A percentile compares a stretch with the other conserved stretches of the same genome.
Evolutionary conservation across 2,329 filamentous ascomycete species (phyloP).

Genomic region (Plectosphaerella sp.): DNA sequence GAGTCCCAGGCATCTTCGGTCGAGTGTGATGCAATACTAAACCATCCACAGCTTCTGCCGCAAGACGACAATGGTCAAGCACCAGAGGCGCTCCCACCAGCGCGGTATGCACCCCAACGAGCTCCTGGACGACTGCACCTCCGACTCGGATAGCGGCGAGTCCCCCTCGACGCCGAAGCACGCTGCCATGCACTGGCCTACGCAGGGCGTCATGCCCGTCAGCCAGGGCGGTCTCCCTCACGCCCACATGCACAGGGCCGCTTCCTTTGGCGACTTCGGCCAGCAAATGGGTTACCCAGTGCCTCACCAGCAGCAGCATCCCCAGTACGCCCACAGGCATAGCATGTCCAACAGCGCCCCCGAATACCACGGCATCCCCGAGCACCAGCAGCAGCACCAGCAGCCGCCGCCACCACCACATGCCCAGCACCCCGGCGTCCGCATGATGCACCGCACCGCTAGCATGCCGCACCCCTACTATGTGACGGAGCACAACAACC

Average conservation of each 20-base stretch:
- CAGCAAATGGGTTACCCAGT: conserved; percentile 44
- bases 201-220: conserved; percentile 33
- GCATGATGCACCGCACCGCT: conserved; percentile 44
- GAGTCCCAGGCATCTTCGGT: conserved; percentile 10
- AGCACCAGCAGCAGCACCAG: conserved; percentile 34
- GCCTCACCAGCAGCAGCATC: conserved; percentile 25
- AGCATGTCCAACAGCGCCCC: conserved; percentile 38
- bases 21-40: conserved; percentile 8
- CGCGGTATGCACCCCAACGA: conserved; percentile 53
- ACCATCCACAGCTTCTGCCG: conserved; percentile 56
- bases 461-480: conserved; percentile 47
- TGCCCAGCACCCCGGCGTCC: conserved; percentile 34
- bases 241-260: conserved; percentile 44
- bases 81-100: conserved; percentile 58
- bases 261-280: conserved; percentile 51
- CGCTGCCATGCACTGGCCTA: conserved; percentile 46
- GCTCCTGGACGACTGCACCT: conserved; percentile 47
- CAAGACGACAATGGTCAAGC: conserved; percentile 69
- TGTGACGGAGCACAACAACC: conserved; percentile 57
- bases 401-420: conserved; percentile 10
- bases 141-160: conserved; percentile 54
- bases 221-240: conserved; percentile 27
- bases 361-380: conserved; percentile 36
- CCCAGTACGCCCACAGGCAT: conserved; percentile 40
- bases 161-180: conserved; percentile 55